Conservation (phyloP, 73 alveolate genomes). For the Effrenium voratum region DNA sequence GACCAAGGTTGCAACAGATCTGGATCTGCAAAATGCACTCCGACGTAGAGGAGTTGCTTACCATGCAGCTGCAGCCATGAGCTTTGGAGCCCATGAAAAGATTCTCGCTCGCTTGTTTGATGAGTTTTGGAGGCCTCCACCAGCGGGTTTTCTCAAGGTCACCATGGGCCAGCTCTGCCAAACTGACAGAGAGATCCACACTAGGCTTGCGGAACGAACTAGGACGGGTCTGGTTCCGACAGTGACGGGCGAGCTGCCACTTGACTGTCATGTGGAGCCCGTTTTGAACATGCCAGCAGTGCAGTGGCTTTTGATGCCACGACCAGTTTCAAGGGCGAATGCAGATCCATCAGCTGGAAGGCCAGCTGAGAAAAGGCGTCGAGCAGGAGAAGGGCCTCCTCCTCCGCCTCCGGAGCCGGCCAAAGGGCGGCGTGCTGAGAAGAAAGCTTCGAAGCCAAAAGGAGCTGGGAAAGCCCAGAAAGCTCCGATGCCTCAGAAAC, state of each 20-base stretch:
- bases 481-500: too few species aligned
- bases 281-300: neutral
- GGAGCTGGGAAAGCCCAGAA: too few species aligned
- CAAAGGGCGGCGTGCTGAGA: too few species aligned
- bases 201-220: neutral
- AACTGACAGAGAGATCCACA: neutral
- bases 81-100: neutral
- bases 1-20: neutral
- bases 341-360: too few species aligned
- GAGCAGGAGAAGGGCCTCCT: too few species aligned
- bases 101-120: neutral
- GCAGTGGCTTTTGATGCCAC: neutral
- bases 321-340: neutral
- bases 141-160: neutral
- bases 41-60: neutral
- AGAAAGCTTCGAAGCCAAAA: too few species aligned
- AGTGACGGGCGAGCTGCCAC: neutral
- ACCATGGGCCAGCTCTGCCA: neutral
- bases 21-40: neutral
- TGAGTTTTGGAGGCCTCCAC: neutral
- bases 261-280: neutral
- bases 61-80: neutral
- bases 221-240: neutral
- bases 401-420: too few species aligned
- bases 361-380: too few species aligned